Base-by-base conservation (phyloP, 768 basidiomycete genomes). In the Rhodotorula taiwanensis region DNA sequence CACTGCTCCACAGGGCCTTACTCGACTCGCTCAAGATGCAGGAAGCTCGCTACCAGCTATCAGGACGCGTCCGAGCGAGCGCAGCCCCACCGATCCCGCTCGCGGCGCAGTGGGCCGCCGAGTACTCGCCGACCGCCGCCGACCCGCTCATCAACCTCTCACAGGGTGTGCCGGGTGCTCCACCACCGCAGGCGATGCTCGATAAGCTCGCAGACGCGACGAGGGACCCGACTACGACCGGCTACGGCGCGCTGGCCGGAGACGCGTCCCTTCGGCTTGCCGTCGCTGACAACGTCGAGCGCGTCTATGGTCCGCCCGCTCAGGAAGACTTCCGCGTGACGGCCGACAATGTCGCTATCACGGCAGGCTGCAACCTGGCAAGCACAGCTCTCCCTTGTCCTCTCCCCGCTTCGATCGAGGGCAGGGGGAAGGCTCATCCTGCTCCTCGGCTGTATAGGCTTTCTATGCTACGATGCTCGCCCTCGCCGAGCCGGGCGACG, bases 211-310 rank as follows among this genome's bases (percentile, higher is more conserved):
- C 76, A 0, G 71, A 71, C 14, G 79, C 81, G 1, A 61, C 67
- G 4, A 23, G 16, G 0, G 64, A 66, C 30, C 48, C 56, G 0
- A 25, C 6, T 23, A 67, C 64, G 27, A 60, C 69, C 3, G 43
- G 39, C 4, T 69, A 71, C 21, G 64, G 69, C 21, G 47, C 55
- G 11, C 23, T 66, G 25, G 18, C 54, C 14, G 70, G 67, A 8
- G 60, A 64, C 18, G n/a, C 14, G 13, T 49, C 14, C 10, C 27
- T 71, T 8, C 50, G 66, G 23, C 7, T 11, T 6, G 61, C 28
- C 14, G 23, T 70, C 23, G 60, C 58, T 54, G 82, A 82, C 82
- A 86, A 87, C 67, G 84, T 86, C 66, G 84, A 84, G 73, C 82
- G 83, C 55, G 79, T 83, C 81, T 86, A 74, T 69, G 79, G 53